Conservation (phyloP, 371 early-diverging fungal genomes). For the Paraphysoderma sedebokerense region DNA sequence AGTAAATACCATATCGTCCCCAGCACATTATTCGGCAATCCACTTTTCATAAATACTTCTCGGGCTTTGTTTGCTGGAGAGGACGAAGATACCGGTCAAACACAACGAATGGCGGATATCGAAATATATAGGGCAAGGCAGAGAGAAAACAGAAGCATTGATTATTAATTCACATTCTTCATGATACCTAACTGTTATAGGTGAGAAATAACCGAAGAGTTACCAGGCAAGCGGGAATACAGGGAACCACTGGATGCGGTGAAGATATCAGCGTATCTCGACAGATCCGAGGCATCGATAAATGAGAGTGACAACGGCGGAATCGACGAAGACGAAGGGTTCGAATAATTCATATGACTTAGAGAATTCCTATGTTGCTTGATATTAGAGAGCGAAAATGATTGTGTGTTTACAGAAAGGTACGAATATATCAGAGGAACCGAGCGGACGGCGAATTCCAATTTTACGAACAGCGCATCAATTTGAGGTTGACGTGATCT, state of each 20-base stretch:
- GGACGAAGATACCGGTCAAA: background rate
- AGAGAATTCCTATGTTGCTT: no score
- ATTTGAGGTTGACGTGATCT: no score
- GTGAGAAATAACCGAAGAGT: no score
- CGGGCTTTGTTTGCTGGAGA: constrained; percentile 10
- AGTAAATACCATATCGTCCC: constrained; percentile 25
- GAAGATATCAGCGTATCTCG: constrained; percentile 7
- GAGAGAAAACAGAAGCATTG: background rate
- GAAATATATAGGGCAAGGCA: background rate
- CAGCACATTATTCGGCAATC: constrained; percentile 13
- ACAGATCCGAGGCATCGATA: constrained; percentile 6
- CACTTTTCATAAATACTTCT: constrained; percentile 15
- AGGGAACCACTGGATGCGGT: background rate
- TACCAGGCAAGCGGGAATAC: background rate
- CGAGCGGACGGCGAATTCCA: no score
- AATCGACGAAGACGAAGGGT: no score
- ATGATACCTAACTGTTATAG: background rate
- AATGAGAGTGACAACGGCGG: constrained; percentile 8
- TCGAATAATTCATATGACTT: no score
- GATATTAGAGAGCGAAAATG: no score
- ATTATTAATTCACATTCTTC: background rate
- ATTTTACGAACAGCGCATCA: no score
- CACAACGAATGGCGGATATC: background rate
- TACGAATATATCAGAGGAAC: no score
- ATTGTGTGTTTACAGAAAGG: no score